Evolutionary conservation across 345 rosid genomes (phyloP).

Genomic region (Acer negundo): DNA sequence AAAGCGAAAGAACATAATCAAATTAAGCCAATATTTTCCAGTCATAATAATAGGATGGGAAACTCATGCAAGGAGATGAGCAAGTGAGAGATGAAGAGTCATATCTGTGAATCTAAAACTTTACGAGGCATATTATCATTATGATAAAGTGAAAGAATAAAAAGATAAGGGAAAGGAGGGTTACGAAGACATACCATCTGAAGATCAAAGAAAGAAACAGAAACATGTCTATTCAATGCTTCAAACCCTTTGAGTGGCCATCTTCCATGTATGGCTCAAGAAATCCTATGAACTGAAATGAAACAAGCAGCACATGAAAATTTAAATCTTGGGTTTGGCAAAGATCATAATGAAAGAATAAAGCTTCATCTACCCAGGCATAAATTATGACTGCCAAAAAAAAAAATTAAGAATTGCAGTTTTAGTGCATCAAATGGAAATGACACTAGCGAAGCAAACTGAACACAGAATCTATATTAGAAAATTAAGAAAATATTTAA

Average conservation of each 20-base stretch:
- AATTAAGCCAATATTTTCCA: not conserved
- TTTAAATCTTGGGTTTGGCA: not conserved
- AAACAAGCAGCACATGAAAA: constrained; percentile 22
- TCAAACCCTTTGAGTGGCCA: constrained; percentile 75
- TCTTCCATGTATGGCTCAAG: constrained; percentile 78
- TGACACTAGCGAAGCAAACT: not conserved
- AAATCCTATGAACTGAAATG: constrained; percentile 79
- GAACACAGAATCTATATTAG: not conserved
- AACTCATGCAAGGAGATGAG: not conserved
- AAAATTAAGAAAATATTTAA: not conserved
- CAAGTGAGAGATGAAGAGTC: not conserved
- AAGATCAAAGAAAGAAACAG: not conserved
- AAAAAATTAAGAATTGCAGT: not conserved
- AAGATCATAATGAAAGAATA: not conserved
- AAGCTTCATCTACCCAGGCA: not conserved
- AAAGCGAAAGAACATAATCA: not conserved
- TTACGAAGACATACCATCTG: not conserved
- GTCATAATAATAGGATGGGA: not conserved
- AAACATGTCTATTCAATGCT: constrained; percentile 35
- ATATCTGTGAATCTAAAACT: not conserved
- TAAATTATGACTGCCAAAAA: not conserved
- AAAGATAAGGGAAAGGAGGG: not conserved
- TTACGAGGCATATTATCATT: not conserved
- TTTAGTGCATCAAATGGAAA: not conserved
- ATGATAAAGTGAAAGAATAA: not conserved